phyloP scores from a whole-genome alignment of 2,329 filamentous ascomycete genomes.

The Metarhizium sp. region DNA sequence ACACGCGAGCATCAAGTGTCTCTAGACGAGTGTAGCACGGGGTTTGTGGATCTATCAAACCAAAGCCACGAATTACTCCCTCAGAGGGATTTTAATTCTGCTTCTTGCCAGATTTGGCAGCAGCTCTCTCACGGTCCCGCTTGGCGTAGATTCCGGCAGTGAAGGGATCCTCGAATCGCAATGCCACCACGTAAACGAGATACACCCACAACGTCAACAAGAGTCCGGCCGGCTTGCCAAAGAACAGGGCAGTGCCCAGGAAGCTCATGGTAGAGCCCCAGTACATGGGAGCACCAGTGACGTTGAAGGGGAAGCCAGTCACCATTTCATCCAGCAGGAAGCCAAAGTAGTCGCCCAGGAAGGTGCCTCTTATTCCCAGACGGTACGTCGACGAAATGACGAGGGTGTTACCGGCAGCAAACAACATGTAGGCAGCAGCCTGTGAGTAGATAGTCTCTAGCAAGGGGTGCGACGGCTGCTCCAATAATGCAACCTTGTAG shows the following conservation, averaged over 20 bases:
- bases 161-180: slow-evolving; percentile 89
- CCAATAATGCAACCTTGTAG: slow-evolving; percentile 74
- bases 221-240: slow-evolving; percentile 79
- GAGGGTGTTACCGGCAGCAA: slow-evolving; percentile 69
- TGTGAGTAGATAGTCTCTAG: slow-evolving; percentile 52
- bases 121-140: slow-evolving; percentile 53
- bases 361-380: slow-evolving; percentile 89
- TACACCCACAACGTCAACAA: slow-evolving; percentile 67
- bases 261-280: slow-evolving; percentile 90
- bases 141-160: slow-evolving; percentile 89
- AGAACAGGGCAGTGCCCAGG: slow-evolving; percentile 74
- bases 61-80: not conserved
- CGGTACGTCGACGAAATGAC: slow-evolving; percentile 86
- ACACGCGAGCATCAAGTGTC: not conserved
- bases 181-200: slow-evolving; percentile 68
- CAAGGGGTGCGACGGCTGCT: slow-evolving; percentile 65
- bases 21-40: not conserved
- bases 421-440: slow-evolving; percentile 59
- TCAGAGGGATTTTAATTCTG: slow-evolving; percentile 27
- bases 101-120: slow-evolving; percentile 40
- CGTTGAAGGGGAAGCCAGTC: slow-evolving; percentile 90
- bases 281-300: slow-evolving; percentile 92
- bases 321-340: slow-evolving; percentile 95
- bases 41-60: not conserved
- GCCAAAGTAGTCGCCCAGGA: slow-evolving; percentile 96